These are phyloP conservation scores for Scytalidium sp. DNA, from an alignment of 2,329 filamentous ascomycete genomes.

Conservation along the genomic window DNA sequence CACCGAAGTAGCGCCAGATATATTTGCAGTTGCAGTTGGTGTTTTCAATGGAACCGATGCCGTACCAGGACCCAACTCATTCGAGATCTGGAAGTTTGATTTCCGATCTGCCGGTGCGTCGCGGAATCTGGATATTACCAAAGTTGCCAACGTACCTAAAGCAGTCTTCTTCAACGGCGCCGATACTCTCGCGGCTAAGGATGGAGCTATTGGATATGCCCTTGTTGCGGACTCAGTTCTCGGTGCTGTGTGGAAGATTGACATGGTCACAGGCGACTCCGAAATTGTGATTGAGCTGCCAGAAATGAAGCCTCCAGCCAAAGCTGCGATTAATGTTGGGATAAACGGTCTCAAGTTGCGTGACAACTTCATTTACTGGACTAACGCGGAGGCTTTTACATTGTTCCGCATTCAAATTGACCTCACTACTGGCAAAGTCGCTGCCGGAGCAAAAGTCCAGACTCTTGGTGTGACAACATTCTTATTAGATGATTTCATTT, in stretches of 20 bases:
- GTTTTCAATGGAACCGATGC: background rate
- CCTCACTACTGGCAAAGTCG: no score
- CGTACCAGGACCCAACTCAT: background rate
- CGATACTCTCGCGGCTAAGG: slow-evolving; percentile 59
- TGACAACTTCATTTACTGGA: slow-evolving; percentile 6
- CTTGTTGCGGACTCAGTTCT: slow-evolving; percentile 26
- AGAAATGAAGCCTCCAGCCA: slow-evolving; percentile 18
- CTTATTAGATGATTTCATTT: no score
- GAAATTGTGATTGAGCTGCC: slow-evolving; percentile 16
- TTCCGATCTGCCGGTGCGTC: background rate
- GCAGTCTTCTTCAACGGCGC: slow-evolving; percentile 26
- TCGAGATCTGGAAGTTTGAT: background rate
- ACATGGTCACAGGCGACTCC: slow-evolving; percentile 17
- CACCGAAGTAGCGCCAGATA: slow-evolving; percentile 7
- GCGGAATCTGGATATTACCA: background rate
- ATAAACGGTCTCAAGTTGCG: background rate
- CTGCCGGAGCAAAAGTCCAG: no score
- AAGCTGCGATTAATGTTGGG: background rate
- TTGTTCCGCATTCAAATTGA: no score
- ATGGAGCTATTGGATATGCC: slow-evolving; percentile 49
- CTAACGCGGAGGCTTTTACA: no score
- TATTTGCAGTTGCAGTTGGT: slow-evolving; percentile 5
- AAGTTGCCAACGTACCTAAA: background rate
- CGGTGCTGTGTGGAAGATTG: slow-evolving; percentile 25
- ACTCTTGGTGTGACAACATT: no score